Evolutionary conservation across 2,329 filamentous ascomycete genomes (phyloP).

Genomic region (Venturia aucupariae): DNA sequence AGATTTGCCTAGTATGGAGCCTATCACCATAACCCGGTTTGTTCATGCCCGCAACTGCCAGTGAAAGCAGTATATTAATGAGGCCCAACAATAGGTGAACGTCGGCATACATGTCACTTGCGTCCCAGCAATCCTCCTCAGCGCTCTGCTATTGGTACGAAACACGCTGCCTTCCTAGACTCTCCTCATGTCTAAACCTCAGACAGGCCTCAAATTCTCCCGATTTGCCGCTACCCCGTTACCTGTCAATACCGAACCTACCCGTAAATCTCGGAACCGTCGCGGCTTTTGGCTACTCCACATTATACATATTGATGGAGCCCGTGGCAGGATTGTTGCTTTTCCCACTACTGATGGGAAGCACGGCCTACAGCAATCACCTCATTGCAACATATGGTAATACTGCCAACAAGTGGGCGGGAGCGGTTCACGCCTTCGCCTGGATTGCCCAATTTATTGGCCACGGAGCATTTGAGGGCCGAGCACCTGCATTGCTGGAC

Average conservation of each 20-base stretch:
- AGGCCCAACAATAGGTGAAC: constrained; percentile 48
- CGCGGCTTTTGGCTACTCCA: constrained; percentile 54
- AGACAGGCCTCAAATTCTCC: constrained; percentile 48
- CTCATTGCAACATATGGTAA: constrained; percentile 55
- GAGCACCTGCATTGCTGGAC: constrained; percentile 81
- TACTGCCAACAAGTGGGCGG: constrained; percentile 55
- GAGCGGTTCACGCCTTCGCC: constrained; percentile 59
- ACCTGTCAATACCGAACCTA: constrained; percentile 44
- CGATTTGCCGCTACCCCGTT: constrained; percentile 44
- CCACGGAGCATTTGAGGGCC: constrained; percentile 79
- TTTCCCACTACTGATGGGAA: constrained; percentile 64
- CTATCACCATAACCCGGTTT: constrained; percentile 66
- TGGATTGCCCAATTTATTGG: constrained; percentile 91
- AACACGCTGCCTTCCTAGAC: background rate
- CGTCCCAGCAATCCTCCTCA: constrained; percentile 66
- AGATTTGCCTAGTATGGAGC: constrained; percentile 59
- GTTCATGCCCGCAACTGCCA: constrained; percentile 16
- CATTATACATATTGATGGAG: constrained; percentile 83
- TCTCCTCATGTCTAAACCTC: background rate
- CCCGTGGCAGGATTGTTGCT: constrained; percentile 79
- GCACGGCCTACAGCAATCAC: constrained; percentile 67
- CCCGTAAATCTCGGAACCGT: constrained; percentile 52
- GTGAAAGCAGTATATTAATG: background rate
- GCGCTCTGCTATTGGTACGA: constrained; percentile 62
- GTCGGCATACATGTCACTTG: constrained; percentile 70